Conservation (phyloP, 1,284 basidiomycete genomes). For the Microbotryum saponariae region DNA sequence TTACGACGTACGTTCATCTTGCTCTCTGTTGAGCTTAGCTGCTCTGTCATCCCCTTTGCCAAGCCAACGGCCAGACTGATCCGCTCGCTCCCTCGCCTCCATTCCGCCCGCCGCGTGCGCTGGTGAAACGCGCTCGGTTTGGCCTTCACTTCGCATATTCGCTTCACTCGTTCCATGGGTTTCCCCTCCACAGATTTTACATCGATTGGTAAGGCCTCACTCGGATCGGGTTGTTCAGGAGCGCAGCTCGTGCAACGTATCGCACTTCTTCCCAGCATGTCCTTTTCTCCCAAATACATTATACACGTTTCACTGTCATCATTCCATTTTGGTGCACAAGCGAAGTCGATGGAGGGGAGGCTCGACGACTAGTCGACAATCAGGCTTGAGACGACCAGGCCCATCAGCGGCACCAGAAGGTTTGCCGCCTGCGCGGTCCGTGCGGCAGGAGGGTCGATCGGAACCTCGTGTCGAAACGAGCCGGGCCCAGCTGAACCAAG, state of each 20-base stretch:
- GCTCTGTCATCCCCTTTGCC: background rate
- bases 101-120: background rate
- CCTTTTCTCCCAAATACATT: too few relatives aligned
- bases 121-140: background rate
- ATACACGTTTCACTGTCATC: too few relatives aligned
- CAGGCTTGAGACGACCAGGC: too few relatives aligned
- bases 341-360: too few relatives aligned
- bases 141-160: too few relatives aligned
- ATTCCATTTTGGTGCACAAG: too few relatives aligned
- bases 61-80: background rate
- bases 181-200: background rate
- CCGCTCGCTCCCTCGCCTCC: background rate
- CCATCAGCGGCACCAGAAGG: too few relatives aligned
- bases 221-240: background rate
- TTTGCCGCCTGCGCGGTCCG: too few relatives aligned
- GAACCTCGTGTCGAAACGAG: too few relatives aligned
- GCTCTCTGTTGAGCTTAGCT: background rate
- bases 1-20: background rate
- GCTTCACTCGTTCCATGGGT: background rate
- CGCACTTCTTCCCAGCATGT: conserved; percentile 6
- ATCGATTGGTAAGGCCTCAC: background rate
- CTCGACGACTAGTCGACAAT: too few relatives aligned
- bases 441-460: too few relatives aligned
- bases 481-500: too few relatives aligned
- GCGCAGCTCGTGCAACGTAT: background rate